Evolutionary conservation across 768 basidiomycete genomes (phyloP).

Genomic region (Leccinum longicurvipes): DNA sequence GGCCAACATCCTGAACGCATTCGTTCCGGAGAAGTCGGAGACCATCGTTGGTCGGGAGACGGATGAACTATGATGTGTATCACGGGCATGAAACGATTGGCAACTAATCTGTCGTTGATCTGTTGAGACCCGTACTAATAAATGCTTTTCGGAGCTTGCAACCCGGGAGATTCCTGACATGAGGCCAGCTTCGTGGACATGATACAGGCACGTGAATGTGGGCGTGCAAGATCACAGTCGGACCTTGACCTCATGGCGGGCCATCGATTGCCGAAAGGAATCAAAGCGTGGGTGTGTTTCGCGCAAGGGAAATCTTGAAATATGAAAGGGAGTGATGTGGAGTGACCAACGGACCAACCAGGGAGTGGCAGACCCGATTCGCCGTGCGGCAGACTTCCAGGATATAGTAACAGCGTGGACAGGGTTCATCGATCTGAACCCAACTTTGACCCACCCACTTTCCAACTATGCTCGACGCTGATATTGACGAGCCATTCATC

Average conservation of each 20-base stretch:
- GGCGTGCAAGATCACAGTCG: constrained; percentile 8
- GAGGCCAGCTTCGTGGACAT: constrained; percentile 20
- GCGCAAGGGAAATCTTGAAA: constrained; percentile 2
- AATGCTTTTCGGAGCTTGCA: constrained; percentile 3
- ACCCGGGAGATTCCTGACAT: constrained; percentile 8
- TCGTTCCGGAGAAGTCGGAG: constrained; percentile 40
- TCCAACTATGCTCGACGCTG: constrained; percentile 25
- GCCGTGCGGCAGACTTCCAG: constrained; percentile 8
- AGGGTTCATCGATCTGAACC: constrained; percentile 6
- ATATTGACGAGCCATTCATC: constrained; percentile 30
- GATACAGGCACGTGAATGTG: constrained; percentile 22
- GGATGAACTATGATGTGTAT: constrained; percentile 43
- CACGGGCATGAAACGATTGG: background rate
- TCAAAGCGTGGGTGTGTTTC: constrained; percentile 8
- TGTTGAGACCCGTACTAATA: constrained; percentile 16
- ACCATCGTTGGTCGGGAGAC: constrained; percentile 29
- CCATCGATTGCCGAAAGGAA: constrained; percentile 17
- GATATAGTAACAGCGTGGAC: constrained; percentile 8
- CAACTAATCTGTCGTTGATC: constrained; percentile 16
- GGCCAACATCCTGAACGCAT: constrained; percentile 77
- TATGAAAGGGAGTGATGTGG: constrained; percentile 15
- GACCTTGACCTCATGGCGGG: constrained; percentile 25
- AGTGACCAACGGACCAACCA: constrained; percentile 1
- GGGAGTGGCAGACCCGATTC: background rate
- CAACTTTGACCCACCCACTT: constrained; percentile 8